Evolutionary conservation across 164 flowering plant species (phyloP).

Genomic region (Pachysandra terminalis): DNA sequence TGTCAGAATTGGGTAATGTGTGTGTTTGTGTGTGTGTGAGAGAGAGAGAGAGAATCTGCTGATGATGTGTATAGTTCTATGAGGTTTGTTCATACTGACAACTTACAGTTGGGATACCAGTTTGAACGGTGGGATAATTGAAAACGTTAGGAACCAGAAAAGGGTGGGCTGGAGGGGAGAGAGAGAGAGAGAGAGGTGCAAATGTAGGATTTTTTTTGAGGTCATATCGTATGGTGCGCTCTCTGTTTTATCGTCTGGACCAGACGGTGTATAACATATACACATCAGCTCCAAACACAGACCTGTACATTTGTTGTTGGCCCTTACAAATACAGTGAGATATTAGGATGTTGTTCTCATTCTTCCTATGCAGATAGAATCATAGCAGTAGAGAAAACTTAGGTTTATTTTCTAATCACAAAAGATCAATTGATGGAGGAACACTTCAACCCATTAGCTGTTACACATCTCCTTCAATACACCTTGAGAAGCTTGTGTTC

Average conservation of each 20-base stretch:
- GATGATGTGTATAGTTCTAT: constrained; percentile 12
- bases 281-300: no score
- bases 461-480: constrained; percentile 94
- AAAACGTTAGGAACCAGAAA: constrained; percentile 33
- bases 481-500: constrained; percentile 84
- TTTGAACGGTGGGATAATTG: no score
- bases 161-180: constrained; percentile 29
- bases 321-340: constrained; percentile 41
- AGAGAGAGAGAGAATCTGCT: no score
- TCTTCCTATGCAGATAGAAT: neutral
- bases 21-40: no score
- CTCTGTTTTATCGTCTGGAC: no score
- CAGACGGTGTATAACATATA: no score
- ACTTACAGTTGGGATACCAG: constrained; percentile 19
- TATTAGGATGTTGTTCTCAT: constrained; percentile 32
- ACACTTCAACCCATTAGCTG: constrained; percentile 69
- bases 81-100: constrained; percentile 24
- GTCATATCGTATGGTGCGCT: no score
- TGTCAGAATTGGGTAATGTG: no score
- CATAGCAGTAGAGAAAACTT: constrained; percentile 8
- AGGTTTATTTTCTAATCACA: constrained; percentile 7
- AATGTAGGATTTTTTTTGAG: constrained; percentile 27
- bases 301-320: constrained; percentile 29
- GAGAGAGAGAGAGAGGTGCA: constrained; percentile 30
- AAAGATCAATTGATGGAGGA: constrained; percentile 69